Base-by-base conservation (phyloP, 352 stramenopile genomes). In the Phytophthora crassamura region DNA sequence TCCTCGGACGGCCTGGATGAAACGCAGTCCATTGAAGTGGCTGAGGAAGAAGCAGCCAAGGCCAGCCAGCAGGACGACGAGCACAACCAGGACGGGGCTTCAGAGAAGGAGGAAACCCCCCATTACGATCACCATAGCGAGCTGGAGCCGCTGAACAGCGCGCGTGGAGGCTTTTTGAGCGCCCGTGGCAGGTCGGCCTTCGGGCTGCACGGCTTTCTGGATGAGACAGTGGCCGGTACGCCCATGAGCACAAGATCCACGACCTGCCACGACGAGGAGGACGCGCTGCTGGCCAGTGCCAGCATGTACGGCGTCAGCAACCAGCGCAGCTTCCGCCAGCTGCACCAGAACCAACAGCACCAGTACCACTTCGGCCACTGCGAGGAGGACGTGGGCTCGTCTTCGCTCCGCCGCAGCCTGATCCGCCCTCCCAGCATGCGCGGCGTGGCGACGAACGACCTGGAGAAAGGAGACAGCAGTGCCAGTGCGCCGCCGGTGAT, bases 191-290 rank as follows among this genome's bases (percentile, higher is more conserved):
- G 65, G 16, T 50, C 64, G 7, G 45, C 34, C 20, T 77, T 72
- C 39, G 35, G 50, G 22, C 32, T 72, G 14, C 69, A 85, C 57
- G 69, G 54, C 39, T 84, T 80, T 32, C 53, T 84, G 5, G 70
- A 84, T 38, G 79, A 87, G 0, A 68, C 71, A 4, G 64, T 77
- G 7, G 73, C 70, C 16, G 75, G 69, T 16, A 84, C 78, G 16
- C 80, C 80, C 2, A 68, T 90, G 55, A 89, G 79, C 32, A 64
- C 70, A 22, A 75, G 82, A 33, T 88, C 77, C 38, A 78, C 75
- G 14, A 72, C 79, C 1, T 84, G 82, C 40, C 81, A 92, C 46
- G 84, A 92, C 54, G 81, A 92, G 41, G 84, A 92, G 50, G 84
- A 92, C 48, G 81, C 82, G n/a, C 55, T 92, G 39, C 75, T 92